Evolutionary conservation across 495 filamentous ascomycete genomes (phyloP).

Genomic region (Neurospora cerealis): DNA sequence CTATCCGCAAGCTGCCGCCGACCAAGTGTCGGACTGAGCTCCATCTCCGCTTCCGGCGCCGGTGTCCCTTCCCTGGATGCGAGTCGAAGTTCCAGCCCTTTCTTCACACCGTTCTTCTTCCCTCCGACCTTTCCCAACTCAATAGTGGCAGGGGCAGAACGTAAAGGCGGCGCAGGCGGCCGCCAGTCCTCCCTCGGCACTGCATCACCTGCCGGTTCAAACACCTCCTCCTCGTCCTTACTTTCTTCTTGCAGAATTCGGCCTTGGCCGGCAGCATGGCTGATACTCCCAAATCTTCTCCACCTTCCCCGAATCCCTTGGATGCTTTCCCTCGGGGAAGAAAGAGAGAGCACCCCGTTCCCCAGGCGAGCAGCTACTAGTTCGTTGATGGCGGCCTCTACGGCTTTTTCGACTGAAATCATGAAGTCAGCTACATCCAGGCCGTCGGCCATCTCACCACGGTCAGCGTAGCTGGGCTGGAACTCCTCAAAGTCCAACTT

Average conservation of each 20-base stretch:
- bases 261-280: background rate
- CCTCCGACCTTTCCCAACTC: background rate
- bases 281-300: background rate
- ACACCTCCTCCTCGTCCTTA: background rate
- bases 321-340: background rate
- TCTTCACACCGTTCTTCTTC: background rate
- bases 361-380: background rate
- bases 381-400: background rate
- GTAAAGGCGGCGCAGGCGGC: background rate
- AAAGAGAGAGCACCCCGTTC: rapidly evolving
- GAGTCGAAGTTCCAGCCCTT: background rate
- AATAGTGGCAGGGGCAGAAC: too few species aligned
- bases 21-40: constrained; percentile 17
- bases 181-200: constrained; percentile 6
- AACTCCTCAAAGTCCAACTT: constrained; percentile 4
- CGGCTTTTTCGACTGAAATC: constrained; percentile 1
- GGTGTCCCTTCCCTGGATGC: background rate
- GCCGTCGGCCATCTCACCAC: background rate
- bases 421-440: constrained; percentile 9
- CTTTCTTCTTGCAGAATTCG: background rate
- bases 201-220: background rate
- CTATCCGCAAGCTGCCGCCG: constrained; percentile 4
- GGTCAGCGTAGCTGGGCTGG: background rate
- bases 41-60: constrained; percentile 15
- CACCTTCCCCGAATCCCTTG: background rate